A percentile compares a stretch with the other conserved stretches of the same genome.
These are phyloP conservation scores for Plasmopara muralis DNA, from an alignment of 352 stramenopile genomes.

Conservation along the genomic window DNA sequence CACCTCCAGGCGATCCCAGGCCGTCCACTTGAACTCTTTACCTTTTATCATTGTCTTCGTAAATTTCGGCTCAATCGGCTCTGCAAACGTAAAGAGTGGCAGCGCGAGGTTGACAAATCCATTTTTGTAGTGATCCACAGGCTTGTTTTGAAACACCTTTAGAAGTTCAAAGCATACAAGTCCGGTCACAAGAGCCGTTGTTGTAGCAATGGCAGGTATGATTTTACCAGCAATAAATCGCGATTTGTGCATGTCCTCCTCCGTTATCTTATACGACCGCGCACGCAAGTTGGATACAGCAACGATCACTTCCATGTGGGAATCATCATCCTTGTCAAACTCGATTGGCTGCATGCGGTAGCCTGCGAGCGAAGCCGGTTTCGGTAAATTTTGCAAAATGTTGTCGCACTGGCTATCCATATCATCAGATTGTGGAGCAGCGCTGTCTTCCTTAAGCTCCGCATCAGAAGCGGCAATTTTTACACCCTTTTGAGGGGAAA, in stretches of 20 bases:
- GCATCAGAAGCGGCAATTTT: slow-evolving; percentile 98
- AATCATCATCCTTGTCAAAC: slow-evolving; percentile 99
- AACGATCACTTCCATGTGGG: slow-evolving; percentile 97
- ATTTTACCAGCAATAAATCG: slow-evolving; percentile 99
- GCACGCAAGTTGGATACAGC: slow-evolving; percentile 96
- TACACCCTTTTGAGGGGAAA: slow-evolving; percentile 91
- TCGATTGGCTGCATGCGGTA: slow-evolving; percentile 93
- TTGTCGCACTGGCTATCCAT: slow-evolving; percentile 59
- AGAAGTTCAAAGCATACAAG: slow-evolving; percentile 98
- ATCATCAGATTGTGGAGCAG: slow-evolving; percentile 46
- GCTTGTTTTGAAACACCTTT: slow-evolving; percentile 90
- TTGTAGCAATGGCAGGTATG: slow-evolving; percentile 99
- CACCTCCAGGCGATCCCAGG: slow-evolving; percentile 96
- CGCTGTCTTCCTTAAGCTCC: slow-evolving; percentile 87
- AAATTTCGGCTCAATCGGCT: slow-evolving; percentile 92
- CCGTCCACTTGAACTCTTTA: slow-evolving; percentile 95
- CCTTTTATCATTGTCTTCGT: slow-evolving; percentile 91
- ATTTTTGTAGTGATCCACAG: slow-evolving; percentile 97
- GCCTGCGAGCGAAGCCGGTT: slow-evolving; percentile 67
- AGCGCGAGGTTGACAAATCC: slow-evolving; percentile 98
- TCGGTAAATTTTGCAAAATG: slow-evolving; percentile 84
- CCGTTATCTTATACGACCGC: slow-evolving; percentile 97
- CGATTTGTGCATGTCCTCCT: slow-evolving; percentile 96
- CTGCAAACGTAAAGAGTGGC: slow-evolving; percentile 96
- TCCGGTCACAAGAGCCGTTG: slow-evolving; percentile 97